Evolutionary conservation across 805 yeast genomes (phyloP).

Genomic region (Starmera quercuum): DNA sequence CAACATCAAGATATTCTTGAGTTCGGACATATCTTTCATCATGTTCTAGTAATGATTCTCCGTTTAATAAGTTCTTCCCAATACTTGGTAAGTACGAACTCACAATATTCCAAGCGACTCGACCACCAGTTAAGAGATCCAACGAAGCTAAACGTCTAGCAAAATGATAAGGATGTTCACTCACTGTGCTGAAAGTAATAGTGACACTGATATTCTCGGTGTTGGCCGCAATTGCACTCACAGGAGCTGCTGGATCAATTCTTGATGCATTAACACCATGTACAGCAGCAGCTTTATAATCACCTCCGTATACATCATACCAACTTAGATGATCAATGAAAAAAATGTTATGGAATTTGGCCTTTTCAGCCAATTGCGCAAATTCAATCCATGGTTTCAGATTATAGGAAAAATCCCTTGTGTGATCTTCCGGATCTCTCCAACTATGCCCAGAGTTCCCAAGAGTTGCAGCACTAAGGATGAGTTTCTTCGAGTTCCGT

Average conservation of each 20-base stretch:
- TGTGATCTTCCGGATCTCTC: slow-evolving; percentile 23
- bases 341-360: slow-evolving; percentile 25
- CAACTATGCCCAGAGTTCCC: too few relatives aligned
- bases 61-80: slow-evolving; percentile 29
- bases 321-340: slow-evolving; percentile 29
- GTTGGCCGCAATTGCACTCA: slow-evolving; percentile 28
- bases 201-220: slow-evolving; percentile 31
- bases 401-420: slow-evolving; percentile 4
- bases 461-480: too few relatives aligned
- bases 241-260: slow-evolving; percentile 23
- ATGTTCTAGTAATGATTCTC: slow-evolving; percentile 28
- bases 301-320: slow-evolving; percentile 25
- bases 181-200: slow-evolving; percentile 32
- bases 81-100: slow-evolving; percentile 34
- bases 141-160: slow-evolving; percentile 35
- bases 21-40: slow-evolving; percentile 33
- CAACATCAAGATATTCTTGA: slow-evolving; percentile 32
- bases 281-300: slow-evolving; percentile 21
- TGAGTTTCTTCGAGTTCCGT: too few relatives aligned
- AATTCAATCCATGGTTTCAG: slow-evolving; percentile 27
- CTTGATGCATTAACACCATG: slow-evolving; percentile 19
- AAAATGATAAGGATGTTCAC: slow-evolving; percentile 34
- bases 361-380: slow-evolving; percentile 28
- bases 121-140: slow-evolving; percentile 33
- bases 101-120: slow-evolving; percentile 39